Evolutionary conservation across 2,329 filamentous ascomycete species (phyloP), one percentile per base, ranked within the genome.

Genomic region (Diaporthe sp.): DNA sequence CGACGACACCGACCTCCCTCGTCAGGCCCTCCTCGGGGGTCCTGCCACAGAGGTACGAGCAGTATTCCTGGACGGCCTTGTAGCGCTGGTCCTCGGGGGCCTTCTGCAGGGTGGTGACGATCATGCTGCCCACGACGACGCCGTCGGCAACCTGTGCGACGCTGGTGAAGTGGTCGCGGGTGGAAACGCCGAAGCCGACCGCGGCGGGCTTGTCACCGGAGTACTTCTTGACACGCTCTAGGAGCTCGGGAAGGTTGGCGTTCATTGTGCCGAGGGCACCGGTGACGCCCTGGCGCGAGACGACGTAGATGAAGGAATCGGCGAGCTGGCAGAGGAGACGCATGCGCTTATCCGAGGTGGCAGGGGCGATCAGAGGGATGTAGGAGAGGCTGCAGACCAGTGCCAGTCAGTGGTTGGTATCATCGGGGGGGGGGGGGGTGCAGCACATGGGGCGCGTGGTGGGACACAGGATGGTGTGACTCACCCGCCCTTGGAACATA

Each of bases 301-400:
- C 97, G 76, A 99, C 96, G 83, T 99, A 99, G 85, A 99, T 97
- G 87, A 98, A 99, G 4, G 96, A 98, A 85, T 98, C 96, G 81
- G 97, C 97, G 77, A 99, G 96, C 83, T 94, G 92, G 90, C 97
- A 99, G 17, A 99, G 92, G 53, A 98, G 90, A 85, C 94, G 96
- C 96, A 99, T 98, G 80, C 97, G 94, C 77, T 91, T 89, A 79
- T 98, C 95, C 9, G 95, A 98, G 2, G 97, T 98, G 15, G 96
- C 92, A 9, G 97, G 97, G 0, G 97, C 96, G 79, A 99, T 98
- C 70, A 99, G 88, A n/a, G 97, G 97, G 19, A 99, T 94, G 82
- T 98, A 99, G 8, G 96, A 98, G 44, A 99, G 91, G 35, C 93
- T 94, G 77, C 32, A 44, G 55, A n/a, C n/a, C n/a, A 35, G 56